Conservation (phyloP, 768 basidiomycete genomes). For the Dendrothele bispora region DNA sequence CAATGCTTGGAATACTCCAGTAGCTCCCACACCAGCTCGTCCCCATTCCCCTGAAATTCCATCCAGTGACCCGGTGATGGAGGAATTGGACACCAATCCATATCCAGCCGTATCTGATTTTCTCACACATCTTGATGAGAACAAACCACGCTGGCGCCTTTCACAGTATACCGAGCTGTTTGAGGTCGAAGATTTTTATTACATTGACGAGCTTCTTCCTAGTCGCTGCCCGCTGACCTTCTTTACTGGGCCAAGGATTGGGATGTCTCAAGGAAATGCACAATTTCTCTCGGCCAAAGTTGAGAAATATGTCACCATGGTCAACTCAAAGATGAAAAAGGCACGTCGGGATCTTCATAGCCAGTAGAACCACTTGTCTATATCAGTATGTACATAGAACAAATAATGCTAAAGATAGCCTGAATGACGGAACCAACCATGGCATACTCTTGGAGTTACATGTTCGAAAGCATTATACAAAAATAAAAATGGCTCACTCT, state of each 20-base stretch:
- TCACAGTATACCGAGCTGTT: neutral
- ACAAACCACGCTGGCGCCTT: conserved; percentile 2
- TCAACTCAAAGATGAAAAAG: conserved; percentile 3
- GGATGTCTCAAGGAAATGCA: conserved; percentile 9
- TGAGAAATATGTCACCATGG: too few relatives aligned
- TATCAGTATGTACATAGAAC: neutral
- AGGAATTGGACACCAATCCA: neutral
- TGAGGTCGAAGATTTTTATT: neutral
- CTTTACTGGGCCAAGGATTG: neutral
- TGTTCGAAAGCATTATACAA: too few relatives aligned
- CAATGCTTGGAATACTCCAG: neutral
- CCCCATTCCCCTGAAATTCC: neutral
- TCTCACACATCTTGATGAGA: neutral
- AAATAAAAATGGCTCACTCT: conserved; percentile 6
- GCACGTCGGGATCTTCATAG: neutral
- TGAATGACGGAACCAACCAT: conserved; percentile 10
- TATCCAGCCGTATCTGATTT: conserved; percentile 4
- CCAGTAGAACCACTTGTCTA: neutral
- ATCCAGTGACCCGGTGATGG: neutral
- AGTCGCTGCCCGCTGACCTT: neutral
- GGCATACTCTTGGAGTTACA: neutral
- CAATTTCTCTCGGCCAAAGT: too few relatives aligned
- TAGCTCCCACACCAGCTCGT: neutral
- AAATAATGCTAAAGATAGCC: conserved; percentile 8
- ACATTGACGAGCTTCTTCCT: conserved; percentile 4